A percentile compares a stretch with the other conserved stretches of the same genome.
Evolutionary conservation across 164 flowering plant species (phyloP).

Genomic region (Nymphaea colorata): DNA sequence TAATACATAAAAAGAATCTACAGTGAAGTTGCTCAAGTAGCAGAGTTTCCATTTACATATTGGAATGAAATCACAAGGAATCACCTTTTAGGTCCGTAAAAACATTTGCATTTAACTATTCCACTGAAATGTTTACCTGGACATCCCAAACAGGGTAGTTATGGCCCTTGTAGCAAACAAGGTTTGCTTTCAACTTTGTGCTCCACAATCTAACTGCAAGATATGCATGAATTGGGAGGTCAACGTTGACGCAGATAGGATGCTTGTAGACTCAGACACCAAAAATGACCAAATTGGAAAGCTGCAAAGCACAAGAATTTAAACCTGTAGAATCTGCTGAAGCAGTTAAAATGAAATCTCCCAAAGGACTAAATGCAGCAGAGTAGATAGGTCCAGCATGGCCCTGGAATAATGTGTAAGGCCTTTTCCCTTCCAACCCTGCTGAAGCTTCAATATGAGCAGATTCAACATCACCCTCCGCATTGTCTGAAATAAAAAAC

Average conservation of each 20-base stretch:
- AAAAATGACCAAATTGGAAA: background rate
- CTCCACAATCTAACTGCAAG: slow-evolving; percentile 91
- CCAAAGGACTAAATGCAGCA: slow-evolving; percentile 78
- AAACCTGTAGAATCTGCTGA: slow-evolving; percentile 90
- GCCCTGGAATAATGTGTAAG: slow-evolving; percentile 80
- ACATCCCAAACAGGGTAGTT: slow-evolving; percentile 99
- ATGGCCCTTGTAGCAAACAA: slow-evolving; percentile 99
- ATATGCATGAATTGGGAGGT: background rate
- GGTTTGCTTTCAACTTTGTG: slow-evolving; percentile 87
- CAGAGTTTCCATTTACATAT: too few relatives aligned
- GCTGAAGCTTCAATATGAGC: slow-evolving; percentile 26
- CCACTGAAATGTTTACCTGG: slow-evolving; percentile 39
- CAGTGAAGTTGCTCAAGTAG: background rate
- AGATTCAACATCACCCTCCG: slow-evolving; percentile 63
- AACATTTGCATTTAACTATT: too few relatives aligned
- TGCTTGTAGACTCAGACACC: background rate
- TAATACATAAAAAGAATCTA: background rate
- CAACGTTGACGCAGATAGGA: background rate
- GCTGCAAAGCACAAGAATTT: background rate
- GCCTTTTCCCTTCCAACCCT: slow-evolving; percentile 47
- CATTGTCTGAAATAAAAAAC: slow-evolving; percentile 33
- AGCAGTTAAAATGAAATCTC: slow-evolving; percentile 86
- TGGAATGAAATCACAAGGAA: too few relatives aligned
- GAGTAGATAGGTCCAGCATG: slow-evolving; percentile 96
- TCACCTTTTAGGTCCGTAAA: background rate